A percentile compares a stretch with the other conserved stretches of the same genome.
These are phyloP conservation scores for Neopestalotiopsis clavispora DNA, from an alignment of 2,329 filamentous ascomycete genomes.

Conservation along the genomic window DNA sequence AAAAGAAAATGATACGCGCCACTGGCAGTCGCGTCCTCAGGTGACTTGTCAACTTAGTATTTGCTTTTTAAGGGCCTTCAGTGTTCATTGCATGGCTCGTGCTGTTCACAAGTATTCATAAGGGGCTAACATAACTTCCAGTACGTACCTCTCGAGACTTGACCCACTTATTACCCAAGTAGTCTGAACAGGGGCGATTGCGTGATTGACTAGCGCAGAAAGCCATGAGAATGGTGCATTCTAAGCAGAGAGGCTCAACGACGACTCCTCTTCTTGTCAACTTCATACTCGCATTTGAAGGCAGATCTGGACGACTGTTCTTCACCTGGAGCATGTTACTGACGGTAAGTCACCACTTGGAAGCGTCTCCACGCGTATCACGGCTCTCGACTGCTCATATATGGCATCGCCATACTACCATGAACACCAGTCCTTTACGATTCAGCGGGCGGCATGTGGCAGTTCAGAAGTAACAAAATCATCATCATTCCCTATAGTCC, in stretches of 20 bases:
- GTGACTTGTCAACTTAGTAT: conserved; percentile 5
- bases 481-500: neutral
- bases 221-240: neutral
- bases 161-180: conserved; percentile 4
- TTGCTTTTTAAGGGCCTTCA: neutral
- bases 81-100: neutral
- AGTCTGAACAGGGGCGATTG: conserved; percentile 14
- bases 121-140: neutral
- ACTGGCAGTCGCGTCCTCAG: conserved; percentile 12
- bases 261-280: conserved; percentile 15
- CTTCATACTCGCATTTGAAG: neutral
- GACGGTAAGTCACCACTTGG: neutral
- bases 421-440: neutral
- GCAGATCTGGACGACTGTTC: neutral
- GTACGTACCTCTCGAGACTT: neutral
- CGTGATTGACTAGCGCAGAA: conserved; percentile 16
- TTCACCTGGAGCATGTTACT: neutral
- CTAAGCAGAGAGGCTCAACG: conserved; percentile 3
- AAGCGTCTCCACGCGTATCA: neutral
- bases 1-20: neutral
- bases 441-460: neutral
- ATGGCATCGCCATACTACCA: neutral
- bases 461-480: neutral
- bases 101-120: neutral
- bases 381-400: neutral